A percentile compares a stretch with the other conserved stretches of the same genome.
Conservation (phyloP, 192 early-diverging fungal genomes). For the Backusella macrospora region DNA sequence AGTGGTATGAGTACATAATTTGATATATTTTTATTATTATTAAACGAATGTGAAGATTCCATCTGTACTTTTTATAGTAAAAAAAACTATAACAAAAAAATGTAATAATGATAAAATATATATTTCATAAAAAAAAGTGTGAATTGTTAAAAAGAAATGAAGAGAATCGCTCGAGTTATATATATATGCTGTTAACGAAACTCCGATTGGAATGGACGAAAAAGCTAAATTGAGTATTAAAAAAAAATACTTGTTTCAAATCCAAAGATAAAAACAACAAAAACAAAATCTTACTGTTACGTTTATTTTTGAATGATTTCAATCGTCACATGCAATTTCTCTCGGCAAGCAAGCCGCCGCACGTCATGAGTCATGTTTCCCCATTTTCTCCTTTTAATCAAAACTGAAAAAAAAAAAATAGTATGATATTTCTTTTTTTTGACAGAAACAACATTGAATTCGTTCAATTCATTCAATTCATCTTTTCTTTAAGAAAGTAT, state of each 20-base stretch:
- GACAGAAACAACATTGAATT: background rate
- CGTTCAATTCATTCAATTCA: background rate
- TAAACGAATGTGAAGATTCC: background rate
- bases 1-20: slow-evolving; percentile 5
- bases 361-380: background rate
- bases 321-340: background rate
- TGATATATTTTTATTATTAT: background rate
- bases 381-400: background rate
- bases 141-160: background rate
- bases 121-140: background rate
- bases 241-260: slow-evolving; percentile 11
- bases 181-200: background rate
- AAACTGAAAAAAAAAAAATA: background rate
- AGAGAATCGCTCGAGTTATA: background rate
- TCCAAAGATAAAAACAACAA: slow-evolving; percentile 8
- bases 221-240: slow-evolving; percentile 1
- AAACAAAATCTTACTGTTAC: background rate
- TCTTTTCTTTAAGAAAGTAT: background rate
- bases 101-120: background rate
- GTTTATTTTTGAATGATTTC: background rate
- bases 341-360: background rate
- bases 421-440: background rate
- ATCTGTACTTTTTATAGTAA: background rate
- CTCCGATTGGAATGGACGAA: slow-evolving; percentile 10
- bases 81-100: slow-evolving; percentile 10